Percentiles rank a stretch among this genome's conserved stretches.
phyloP scores from a whole-genome alignment of 2,329 filamentous ascomycete genomes.

The Neonectria sp. region DNA sequence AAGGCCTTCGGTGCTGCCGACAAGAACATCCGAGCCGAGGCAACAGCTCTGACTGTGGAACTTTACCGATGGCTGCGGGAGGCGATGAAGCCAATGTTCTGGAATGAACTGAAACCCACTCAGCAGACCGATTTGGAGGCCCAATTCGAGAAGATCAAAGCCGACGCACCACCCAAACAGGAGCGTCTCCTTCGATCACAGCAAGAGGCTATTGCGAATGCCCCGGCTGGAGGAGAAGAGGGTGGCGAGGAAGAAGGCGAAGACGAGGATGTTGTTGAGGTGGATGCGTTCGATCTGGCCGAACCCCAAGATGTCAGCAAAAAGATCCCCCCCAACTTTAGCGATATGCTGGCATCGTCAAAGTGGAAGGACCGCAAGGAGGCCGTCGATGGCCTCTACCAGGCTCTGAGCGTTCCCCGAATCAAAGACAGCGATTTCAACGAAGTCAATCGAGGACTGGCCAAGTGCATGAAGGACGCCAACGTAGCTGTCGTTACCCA shows the following conservation, averaged over 20 bases:
- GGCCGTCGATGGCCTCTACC: conserved; percentile 85
- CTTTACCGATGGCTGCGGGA: conserved; percentile 98
- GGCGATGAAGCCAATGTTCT: conserved; percentile 98
- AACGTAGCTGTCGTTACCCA: conserved; percentile 96
- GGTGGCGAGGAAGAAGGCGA: conserved; percentile 71
- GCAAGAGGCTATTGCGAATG: conserved; percentile 83
- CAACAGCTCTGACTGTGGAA: conserved; percentile 91
- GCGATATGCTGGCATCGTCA: conserved; percentile 86
- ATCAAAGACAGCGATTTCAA: conserved; percentile 94
- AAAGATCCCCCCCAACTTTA: conserved; percentile 86
- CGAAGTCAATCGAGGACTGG: conserved; percentile 86
- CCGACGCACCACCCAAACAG: conserved; percentile 89
- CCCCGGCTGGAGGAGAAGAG: conserved; percentile 70
- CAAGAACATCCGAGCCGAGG: conserved; percentile 97
- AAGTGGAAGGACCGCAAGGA: conserved; percentile 99
- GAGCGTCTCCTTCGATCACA: conserved; percentile 90
- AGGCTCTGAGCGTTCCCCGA: conserved; percentile 84
- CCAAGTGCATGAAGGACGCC: conserved; percentile 99
- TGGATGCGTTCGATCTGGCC: conserved; percentile 86
- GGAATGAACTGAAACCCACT: conserved; percentile 94
- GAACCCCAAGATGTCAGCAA: conserved; percentile 90
- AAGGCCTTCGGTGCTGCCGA: conserved; percentile 97
- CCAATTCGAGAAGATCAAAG: conserved; percentile 93
- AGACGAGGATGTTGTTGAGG: conserved; percentile 68
- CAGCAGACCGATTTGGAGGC: conserved; percentile 96